phyloP scores from a whole-genome alignment of 768 basidiomycete species.

The Clavaria fumosa region DNA sequence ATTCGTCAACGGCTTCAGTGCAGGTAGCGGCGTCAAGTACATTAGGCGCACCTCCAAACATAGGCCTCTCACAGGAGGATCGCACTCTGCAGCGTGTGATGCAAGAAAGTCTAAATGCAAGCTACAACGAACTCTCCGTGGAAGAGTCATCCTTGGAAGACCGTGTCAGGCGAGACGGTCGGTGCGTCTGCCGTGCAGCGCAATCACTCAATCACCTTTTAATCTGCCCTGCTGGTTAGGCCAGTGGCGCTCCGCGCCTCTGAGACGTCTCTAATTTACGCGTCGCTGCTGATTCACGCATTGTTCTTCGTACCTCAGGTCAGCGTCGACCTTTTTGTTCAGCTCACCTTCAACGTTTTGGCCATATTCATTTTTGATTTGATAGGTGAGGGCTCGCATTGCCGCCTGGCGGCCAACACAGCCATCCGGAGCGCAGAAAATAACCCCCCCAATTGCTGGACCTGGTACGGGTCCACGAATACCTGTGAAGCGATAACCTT shows the following conservation, averaged over 20 bases:
- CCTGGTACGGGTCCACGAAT: neutral
- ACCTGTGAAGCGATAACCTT: neutral
- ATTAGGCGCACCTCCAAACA: too few relatives aligned
- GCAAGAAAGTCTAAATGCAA: conserved; percentile 39
- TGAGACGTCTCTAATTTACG: conserved; percentile 33
- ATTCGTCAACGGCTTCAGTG: too few relatives aligned
- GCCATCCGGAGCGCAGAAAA: neutral
- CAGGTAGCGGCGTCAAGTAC: too few relatives aligned
- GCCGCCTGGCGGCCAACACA: too few relatives aligned
- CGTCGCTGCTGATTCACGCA: conserved; percentile 43
- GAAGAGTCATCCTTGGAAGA: conserved; percentile 33
- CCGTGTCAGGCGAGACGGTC: conserved; percentile 36
- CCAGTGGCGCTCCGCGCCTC: conserved; percentile 57
- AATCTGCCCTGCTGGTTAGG: conserved; percentile 20
- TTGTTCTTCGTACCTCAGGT: conserved; percentile 63
- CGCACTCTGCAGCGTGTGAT: conserved; percentile 55
- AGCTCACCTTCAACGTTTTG: too few relatives aligned
- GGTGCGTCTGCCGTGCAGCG: conserved; percentile 24
- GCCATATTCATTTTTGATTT: too few relatives aligned
- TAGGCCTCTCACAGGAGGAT: conserved; percentile 35
- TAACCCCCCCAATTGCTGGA: conserved; percentile 1
- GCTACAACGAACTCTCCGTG: conserved; percentile 32
- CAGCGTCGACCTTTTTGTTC: too few relatives aligned
- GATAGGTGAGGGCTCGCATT: too few relatives aligned
- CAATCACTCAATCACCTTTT: neutral